These are phyloP conservation scores for Metarhizium sp. DNA, from an alignment of 2,329 filamentous ascomycete genomes.

Conservation along the genomic window DNA sequence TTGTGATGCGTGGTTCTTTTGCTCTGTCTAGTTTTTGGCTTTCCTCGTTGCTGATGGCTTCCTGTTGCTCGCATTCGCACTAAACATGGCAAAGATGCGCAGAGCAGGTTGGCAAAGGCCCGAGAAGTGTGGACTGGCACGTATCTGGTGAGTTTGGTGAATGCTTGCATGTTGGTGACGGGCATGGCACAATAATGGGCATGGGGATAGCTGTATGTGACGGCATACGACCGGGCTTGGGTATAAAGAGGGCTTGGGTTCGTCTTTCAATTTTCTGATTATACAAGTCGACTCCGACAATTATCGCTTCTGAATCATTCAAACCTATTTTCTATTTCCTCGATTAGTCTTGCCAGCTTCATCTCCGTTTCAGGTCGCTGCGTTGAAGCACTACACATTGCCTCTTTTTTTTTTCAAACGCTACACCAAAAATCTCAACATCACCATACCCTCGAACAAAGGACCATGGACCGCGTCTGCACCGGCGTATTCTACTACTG, in stretches of 20 bases:
- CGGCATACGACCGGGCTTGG: neutral
- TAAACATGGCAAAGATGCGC: neutral
- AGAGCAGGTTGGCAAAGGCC: neutral
- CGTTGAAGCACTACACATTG: neutral
- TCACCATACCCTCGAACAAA: neutral
- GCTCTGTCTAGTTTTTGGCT: neutral
- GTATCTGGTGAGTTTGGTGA: neutral
- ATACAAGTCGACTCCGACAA: neutral
- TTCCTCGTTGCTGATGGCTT: neutral
- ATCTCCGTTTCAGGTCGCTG: neutral
- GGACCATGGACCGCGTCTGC: constrained; percentile 4
- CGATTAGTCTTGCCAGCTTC: neutral
- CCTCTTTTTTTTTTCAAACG: neutral
- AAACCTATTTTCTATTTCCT: neutral
- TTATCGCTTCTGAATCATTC: neutral
- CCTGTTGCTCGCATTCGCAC: neutral
- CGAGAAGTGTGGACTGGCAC: neutral
- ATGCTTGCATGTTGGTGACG: neutral
- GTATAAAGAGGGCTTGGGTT: neutral
- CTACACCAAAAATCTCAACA: neutral
- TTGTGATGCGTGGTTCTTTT: neutral
- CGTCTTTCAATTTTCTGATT: neutral
- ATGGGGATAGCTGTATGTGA: neutral
- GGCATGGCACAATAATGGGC: neutral
- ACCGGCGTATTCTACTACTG: constrained; percentile 8